Percentiles rank a stretch among this genome's conserved stretches.
Conservation (phyloP, 2,329 filamentous ascomycete species). For the Neoarthrinium moseri region DNA sequence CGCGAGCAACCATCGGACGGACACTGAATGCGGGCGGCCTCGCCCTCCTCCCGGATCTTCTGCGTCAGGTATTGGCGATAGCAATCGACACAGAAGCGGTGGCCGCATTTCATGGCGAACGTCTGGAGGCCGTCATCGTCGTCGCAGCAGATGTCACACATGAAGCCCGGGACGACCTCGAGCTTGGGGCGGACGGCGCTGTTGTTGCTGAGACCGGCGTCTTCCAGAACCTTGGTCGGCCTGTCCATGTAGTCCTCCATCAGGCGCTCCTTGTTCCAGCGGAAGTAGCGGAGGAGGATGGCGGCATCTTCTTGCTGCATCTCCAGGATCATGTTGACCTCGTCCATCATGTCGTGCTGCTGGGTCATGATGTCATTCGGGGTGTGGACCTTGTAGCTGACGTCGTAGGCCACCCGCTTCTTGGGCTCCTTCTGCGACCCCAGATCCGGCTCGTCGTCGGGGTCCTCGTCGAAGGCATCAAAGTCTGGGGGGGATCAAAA, state of each 20-base stretch:
- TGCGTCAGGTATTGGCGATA: slow-evolving; percentile 88
- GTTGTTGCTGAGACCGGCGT: slow-evolving; percentile 73
- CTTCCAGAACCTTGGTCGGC: slow-evolving; percentile 75
- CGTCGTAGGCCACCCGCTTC: slow-evolving; percentile 75
- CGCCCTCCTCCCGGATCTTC: slow-evolving; percentile 94
- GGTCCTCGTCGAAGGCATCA: slow-evolving; percentile 57
- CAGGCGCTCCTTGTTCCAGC: slow-evolving; percentile 95
- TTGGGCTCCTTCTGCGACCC: slow-evolving; percentile 60
- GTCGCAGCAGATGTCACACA: slow-evolving; percentile 95
- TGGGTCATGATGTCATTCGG: slow-evolving; percentile 80
- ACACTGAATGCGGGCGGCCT: slow-evolving; percentile 92
- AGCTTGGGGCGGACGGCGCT: slow-evolving; percentile 64
- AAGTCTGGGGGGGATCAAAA: slow-evolving; percentile 56
- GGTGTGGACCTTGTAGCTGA: slow-evolving; percentile 78
- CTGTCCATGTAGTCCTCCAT: slow-evolving; percentile 97
- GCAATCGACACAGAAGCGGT: slow-evolving; percentile 90
- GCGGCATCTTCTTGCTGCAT: slow-evolving; percentile 86
- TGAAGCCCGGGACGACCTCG: slow-evolving; percentile 71
- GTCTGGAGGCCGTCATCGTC: slow-evolving; percentile 75
- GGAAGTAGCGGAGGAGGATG: slow-evolving; percentile 82
- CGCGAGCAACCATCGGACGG: slow-evolving; percentile 83
- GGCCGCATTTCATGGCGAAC: slow-evolving; percentile 93
- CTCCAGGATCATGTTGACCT: slow-evolving; percentile 89
- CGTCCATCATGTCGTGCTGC: slow-evolving; percentile 81
- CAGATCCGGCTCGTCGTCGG: slow-evolving; percentile 54